A percentile compares a stretch with the other conserved stretches of the same genome.
phyloP scores from a whole-genome alignment of 805 yeast genomes.

The Isabelozyma gotoi region DNA sequence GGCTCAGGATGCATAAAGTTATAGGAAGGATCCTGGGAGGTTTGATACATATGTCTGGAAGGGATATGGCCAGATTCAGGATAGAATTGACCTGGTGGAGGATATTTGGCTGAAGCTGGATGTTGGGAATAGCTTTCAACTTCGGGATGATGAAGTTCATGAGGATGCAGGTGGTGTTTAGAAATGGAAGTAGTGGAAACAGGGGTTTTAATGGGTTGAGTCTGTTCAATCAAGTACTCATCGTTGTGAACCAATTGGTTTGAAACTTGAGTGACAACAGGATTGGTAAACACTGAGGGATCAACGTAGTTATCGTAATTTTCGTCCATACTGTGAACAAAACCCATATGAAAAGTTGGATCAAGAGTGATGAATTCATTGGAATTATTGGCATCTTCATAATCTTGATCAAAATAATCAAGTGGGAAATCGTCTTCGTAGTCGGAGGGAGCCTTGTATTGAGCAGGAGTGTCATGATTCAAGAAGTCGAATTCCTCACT shows the following conservation, averaged over 20 bases:
- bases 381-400: slow-evolving; percentile 5
- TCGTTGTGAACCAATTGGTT: slow-evolving; percentile 42
- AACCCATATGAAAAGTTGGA: slow-evolving; percentile 8
- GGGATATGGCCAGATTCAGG: neutral
- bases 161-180: slow-evolving; percentile 4
- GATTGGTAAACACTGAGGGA: slow-evolving; percentile 14
- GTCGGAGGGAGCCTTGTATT: slow-evolving; percentile 21
- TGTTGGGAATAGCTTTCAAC: neutral
- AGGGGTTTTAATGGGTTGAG: slow-evolving; percentile 44
- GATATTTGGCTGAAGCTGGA: neutral
- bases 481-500: slow-evolving; percentile 13
- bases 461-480: slow-evolving; percentile 20
- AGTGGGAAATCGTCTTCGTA: slow-evolving; percentile 70
- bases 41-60: neutral
- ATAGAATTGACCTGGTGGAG: neutral
- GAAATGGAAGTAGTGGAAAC: neutral
- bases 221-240: slow-evolving; percentile 52
- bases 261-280: slow-evolving; percentile 15
- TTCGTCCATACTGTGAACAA: slow-evolving; percentile 12
- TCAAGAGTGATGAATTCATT: slow-evolving; percentile 25
- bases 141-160: slow-evolving; percentile 7
- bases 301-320: slow-evolving; percentile 18
- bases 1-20: slow-evolving; percentile 10
- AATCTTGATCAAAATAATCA: slow-evolving; percentile 55
- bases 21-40: too few relatives aligned